These are phyloP conservation scores for Ganoderma multipileum DNA, from an alignment of 1,284 basidiomycete genomes.

Conservation along the genomic window DNA sequence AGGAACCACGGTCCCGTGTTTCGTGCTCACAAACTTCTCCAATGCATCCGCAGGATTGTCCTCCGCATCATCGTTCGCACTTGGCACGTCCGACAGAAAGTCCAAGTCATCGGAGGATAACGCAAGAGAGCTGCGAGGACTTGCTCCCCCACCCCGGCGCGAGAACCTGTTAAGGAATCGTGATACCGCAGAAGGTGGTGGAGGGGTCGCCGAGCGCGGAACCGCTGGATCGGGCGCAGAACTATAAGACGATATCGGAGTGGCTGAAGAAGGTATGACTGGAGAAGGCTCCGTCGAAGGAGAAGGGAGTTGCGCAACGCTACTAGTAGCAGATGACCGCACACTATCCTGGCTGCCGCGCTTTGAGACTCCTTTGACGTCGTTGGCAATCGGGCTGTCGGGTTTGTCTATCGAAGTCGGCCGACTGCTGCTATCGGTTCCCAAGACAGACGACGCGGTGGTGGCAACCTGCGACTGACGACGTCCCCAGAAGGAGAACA, in stretches of 20 bases:
- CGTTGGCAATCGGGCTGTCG: slow-evolving; percentile 18
- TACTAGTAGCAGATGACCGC: slow-evolving; percentile 19
- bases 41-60: slow-evolving; percentile 42
- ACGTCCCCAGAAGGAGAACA: slow-evolving; percentile 76
- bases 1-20: slow-evolving; percentile 50
- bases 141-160: slow-evolving; percentile 47
- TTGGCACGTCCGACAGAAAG: slow-evolving; percentile 76
- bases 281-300: slow-evolving; percentile 19
- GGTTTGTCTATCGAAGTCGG: slow-evolving; percentile 25
- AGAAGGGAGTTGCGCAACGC: slow-evolving; percentile 16
- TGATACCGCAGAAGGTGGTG: slow-evolving; percentile 62
- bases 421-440: slow-evolving; percentile 4
- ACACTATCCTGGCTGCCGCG: slow-evolving; percentile 34
- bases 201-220: slow-evolving; percentile 28
- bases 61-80: slow-evolving; percentile 50
- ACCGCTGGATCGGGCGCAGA: slow-evolving; percentile 34
- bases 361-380: slow-evolving; percentile 23
- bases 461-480: slow-evolving; percentile 38
- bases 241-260: slow-evolving; percentile 31
- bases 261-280: slow-evolving; percentile 18
- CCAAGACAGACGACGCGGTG: slow-evolving; percentile 2
- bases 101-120: slow-evolving; percentile 77
- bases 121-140: slow-evolving; percentile 57
- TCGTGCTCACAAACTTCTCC: slow-evolving; percentile 38
- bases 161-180: slow-evolving; percentile 77